Evolutionary conservation across 345 rosid genomes (phyloP), one percentile per base, ranked within the genome.

Genomic region (Mallotus nudiflorus): DNA sequence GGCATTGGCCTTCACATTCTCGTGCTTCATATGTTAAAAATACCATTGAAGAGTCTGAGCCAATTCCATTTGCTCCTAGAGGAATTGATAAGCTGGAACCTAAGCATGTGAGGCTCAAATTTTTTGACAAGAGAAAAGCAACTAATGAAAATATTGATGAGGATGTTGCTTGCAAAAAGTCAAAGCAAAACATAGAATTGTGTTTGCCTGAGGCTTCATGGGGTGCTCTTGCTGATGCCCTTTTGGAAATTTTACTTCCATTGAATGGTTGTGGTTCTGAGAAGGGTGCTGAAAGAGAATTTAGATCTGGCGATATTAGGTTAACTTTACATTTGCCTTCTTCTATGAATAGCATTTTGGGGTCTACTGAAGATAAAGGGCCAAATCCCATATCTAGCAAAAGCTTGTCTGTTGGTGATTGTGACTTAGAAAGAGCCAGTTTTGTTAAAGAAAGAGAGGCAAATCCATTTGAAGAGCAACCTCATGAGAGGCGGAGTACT

Each of bases 1-100:
- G 93, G 83, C 97, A 87, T 52, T 95, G 99, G 99, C 99, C 99
- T 66, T 95, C 96, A 29, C 99, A 95, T 88, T 77, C 92, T 80
- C 96, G 99, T 74, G 97, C 99, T 55, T 77, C 92, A 85, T 78
- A 84, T 77, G 97, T 95, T 49, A 90, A 92, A 86, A 75, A 67
- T 63, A 82, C 86, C 39, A 90, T 92, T 62, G 89, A 92, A 82
- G 97, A 90, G 68, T 75, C 87, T 62, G 97, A 92, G 54, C 69
- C 85, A 60, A 82, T 84, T 73, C 97, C 92, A 40, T 92, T 90
- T 86, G 87, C 89, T 62, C 97, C 99, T 25, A 86, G 86, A 78
- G 99, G 97, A 77, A 89, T 95, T 80, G 97, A 95, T 88, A 92
- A 86, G 75, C 85, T 95, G 76, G 88, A 90, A 80, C 97, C 97